Percentiles rank a stretch among this genome's conserved stretches.
Conservation (phyloP, 192 early-diverging fungal genomes). For the Entomortierella lignicola region DNA sequence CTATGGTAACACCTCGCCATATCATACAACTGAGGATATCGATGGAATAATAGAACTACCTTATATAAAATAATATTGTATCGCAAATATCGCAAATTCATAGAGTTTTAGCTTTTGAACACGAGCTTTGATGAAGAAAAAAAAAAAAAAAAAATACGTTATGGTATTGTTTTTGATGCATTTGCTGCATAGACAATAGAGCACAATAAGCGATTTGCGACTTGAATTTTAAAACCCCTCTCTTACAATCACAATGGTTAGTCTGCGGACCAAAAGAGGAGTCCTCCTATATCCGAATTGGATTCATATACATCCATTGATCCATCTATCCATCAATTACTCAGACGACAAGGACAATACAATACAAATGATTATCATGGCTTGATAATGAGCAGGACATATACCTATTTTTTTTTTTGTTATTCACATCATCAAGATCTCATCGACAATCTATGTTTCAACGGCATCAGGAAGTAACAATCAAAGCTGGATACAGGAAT, state of each 20-base stretch:
- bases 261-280: not conserved
- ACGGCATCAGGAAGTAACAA: not conserved
- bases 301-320: constrained; percentile 2
- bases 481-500: not conserved
- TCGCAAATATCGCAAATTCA: too few species aligned
- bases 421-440: too few species aligned
- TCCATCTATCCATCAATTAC: constrained; percentile 12
- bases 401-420: too few species aligned
- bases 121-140: not conserved
- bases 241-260: constrained; percentile 29
- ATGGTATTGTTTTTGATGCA: not conserved
- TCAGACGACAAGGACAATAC: not conserved
- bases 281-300: not conserved
- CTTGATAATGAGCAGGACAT: too few species aligned
- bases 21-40: too few species aligned
- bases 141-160: constrained; percentile 5
- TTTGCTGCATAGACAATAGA: not conserved
- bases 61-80: too few species aligned
- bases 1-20: too few species aligned
- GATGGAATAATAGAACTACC: too few species aligned
- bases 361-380: not conserved
- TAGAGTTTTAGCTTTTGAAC: too few species aligned
- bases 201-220: too few species aligned
- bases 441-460: too few species aligned
- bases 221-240: constrained; percentile 16